Conservation (phyloP, 768 basidiomycete genomes). For the Agaricus bisporus region DNA sequence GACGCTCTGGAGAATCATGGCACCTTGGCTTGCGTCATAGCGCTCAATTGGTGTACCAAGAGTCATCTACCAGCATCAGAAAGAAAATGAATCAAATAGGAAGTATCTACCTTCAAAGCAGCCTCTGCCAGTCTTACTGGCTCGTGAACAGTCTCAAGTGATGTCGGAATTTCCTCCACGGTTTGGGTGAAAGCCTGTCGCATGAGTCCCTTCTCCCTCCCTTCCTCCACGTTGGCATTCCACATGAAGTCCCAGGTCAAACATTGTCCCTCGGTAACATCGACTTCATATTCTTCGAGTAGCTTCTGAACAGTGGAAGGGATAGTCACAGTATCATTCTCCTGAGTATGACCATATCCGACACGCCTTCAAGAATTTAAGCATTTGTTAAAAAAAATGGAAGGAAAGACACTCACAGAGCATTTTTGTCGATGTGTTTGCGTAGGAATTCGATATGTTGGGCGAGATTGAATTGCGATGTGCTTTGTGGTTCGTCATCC, state of each 20-base stretch:
- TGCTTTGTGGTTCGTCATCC: conserved; percentile 63
- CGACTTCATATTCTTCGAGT: conserved; percentile 40
- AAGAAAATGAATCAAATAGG: not conserved
- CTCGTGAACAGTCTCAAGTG: conserved; percentile 27
- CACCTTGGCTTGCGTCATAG: conserved; percentile 58
- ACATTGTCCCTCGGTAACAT: conserved; percentile 31
- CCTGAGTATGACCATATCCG: conserved; percentile 45
- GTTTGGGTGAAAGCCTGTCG: conserved; percentile 48
- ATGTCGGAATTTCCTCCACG: conserved; percentile 30
- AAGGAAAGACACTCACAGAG: conserved; percentile 54
- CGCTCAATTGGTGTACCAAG: conserved; percentile 66
- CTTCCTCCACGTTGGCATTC: conserved; percentile 66
- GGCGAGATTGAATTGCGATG: conserved; percentile 72
- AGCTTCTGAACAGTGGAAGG: conserved; percentile 40
- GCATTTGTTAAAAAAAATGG: conserved; percentile 3
- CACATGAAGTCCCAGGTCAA: conserved; percentile 73
- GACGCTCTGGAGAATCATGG: conserved; percentile 46
- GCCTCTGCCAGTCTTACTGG: conserved; percentile 54
- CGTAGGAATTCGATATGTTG: conserved; percentile 81
- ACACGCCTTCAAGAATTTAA: conserved; percentile 43
- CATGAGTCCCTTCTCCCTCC: conserved; percentile 63
- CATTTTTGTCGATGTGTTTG: conserved; percentile 77
- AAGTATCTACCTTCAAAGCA: conserved; percentile 54
- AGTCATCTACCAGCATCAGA: conserved; percentile 53
- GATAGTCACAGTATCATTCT: conserved; percentile 28